Evolutionary conservation across 495 filamentous ascomycete species (phyloP), one percentile per base, ranked within the genome.

Genomic region (Staphylotrichum tortipilum): DNA sequence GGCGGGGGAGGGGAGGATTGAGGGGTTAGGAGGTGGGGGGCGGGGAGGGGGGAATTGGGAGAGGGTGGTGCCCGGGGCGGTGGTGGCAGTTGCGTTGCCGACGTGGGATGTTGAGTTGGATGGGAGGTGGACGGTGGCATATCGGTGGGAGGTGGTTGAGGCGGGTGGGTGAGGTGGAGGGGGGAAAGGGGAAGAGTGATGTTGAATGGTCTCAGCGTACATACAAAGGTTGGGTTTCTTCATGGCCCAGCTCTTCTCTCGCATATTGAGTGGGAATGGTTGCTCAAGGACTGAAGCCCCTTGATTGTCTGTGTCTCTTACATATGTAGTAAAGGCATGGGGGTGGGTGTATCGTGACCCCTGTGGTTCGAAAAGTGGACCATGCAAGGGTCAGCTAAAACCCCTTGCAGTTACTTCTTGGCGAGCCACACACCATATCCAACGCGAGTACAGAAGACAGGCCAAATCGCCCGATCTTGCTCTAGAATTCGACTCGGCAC

Each of bases 101-200:
- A 65, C 64, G 10, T 76, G 72, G 72, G 71, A 73, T 47, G 57
- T 73, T 28, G 50, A 53, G 31, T 29, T 76, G 3, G 62, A 56
- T 7, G 70, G 50, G 9, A 53, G 51, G 7, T 76, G 71, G 69
- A 60, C 57, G 7, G 72, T 76, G 22, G 69, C 66, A 6, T 74
- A 70, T 37, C 66, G 71, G 37, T 76, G 72, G 72, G 62, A 55
- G 37, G 54, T 58, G 19, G 47, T 53, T 2, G 29, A 48, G 17
- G 34, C 44, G 9, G 12, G 14, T 9, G 22, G 43, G 48, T 28
- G 29, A 40, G 33, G 28, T n/a, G n/a, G n/a, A n/a, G n/a, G n/a
- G n/a, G n/a, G n/a, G n/a, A n/a, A n/a, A n/a, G n/a, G n/a, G n/a
- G n/a, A n/a, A n/a, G n/a, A n/a, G n/a, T n/a, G n/a, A n/a, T n/a